Evolutionary conservation across 1,284 basidiomycete species (phyloP), one percentile per base, ranked within the genome.

Genomic region (Cerioporus squamosus): DNA sequence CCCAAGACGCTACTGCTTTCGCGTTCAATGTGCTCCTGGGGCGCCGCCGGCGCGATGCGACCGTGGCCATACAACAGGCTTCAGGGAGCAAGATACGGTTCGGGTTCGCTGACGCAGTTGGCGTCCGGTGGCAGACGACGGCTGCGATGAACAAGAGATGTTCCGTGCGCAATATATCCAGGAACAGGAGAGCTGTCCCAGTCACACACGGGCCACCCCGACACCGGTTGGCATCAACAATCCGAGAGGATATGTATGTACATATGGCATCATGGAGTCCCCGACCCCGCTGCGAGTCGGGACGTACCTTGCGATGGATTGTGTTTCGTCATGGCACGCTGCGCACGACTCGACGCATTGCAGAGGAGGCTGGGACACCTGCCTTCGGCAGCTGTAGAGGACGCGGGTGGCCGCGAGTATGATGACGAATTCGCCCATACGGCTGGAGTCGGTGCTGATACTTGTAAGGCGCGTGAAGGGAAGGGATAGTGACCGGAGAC

Each of bases 81-180:
- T 64, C 60, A 61, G 39, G 57, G 55, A 51, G 52, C 54, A 45
- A 44, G 54, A 10, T 44, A 31, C n/a, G 55, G 55, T 64, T 64
- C 63, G 50, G 31, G 53, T 64, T 60, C 58, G 55, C 60, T 57
- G 63, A 51, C 58, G 46, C 44, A 52, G 50, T 43, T 59, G 51
- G 59, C 63, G 63, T 40, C 39, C 42, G 55, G 47, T 61, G 47
- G 59, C 57, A 64, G 55, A 55, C 62, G 60, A 61, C 63, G 54
- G 53, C 45, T 51, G 54, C 47, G 47, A 48, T 48, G 58, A 50
- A 47, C 44, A 22, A 38, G 47, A 64, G 51, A 40, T 36, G 57
- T 51, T 64, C 63, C 55, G 54, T 45, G 51, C 53, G 33, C 40
- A 60, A 59, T 58, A 49, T 53, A 60, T 51, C 58, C 55, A 62